Conservation (phyloP, 1,139 yeast genomes). For the Eremothecium gossypii region DNA sequence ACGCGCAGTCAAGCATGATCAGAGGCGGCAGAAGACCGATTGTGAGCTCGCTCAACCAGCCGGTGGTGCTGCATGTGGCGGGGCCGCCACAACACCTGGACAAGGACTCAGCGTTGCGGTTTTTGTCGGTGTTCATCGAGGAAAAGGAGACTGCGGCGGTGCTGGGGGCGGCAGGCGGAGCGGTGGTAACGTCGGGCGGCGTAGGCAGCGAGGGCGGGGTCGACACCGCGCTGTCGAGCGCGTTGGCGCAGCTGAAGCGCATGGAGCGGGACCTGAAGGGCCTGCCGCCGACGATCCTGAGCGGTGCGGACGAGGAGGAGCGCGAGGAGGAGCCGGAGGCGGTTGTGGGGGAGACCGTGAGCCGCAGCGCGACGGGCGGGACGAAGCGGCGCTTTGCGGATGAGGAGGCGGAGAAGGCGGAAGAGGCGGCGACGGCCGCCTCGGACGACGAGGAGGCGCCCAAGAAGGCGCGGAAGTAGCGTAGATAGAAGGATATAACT, state of each 20-base stretch:
- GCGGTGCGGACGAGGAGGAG: constrained; percentile 20
- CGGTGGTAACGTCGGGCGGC: constrained; percentile 6
- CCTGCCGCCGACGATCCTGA: constrained; percentile 46
- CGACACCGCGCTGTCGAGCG: constrained; percentile 29
- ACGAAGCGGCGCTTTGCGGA: constrained; percentile 22
- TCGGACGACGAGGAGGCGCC: neutral
- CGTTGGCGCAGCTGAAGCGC: constrained; percentile 53
- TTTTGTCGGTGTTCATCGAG: constrained; percentile 38
- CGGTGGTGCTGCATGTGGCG: constrained; percentile 37
- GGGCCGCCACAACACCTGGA: constrained; percentile 27
- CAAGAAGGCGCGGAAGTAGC: neutral
- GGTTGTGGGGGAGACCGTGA: constrained; percentile 15
- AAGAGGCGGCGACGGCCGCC: neutral
- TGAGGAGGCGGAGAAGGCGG: constrained; percentile 11
- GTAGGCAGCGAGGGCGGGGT: constrained; percentile 9
- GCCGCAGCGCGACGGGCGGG: constrained; percentile 26
- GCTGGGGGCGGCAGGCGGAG: constrained; percentile 6
- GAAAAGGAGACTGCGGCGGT: constrained; percentile 21
- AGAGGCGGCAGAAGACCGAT: constrained; percentile 35
- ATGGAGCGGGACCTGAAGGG: constrained; percentile 67
- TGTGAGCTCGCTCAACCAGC: constrained; percentile 41
- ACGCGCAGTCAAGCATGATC: constrained; percentile 14
- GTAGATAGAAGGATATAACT: too few species aligned
- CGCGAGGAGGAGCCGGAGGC: constrained; percentile 12
- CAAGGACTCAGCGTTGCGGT: constrained; percentile 36